Evolutionary conservation across 257 asterid species (phyloP).

Genomic region (Solanum microdontum): DNA sequence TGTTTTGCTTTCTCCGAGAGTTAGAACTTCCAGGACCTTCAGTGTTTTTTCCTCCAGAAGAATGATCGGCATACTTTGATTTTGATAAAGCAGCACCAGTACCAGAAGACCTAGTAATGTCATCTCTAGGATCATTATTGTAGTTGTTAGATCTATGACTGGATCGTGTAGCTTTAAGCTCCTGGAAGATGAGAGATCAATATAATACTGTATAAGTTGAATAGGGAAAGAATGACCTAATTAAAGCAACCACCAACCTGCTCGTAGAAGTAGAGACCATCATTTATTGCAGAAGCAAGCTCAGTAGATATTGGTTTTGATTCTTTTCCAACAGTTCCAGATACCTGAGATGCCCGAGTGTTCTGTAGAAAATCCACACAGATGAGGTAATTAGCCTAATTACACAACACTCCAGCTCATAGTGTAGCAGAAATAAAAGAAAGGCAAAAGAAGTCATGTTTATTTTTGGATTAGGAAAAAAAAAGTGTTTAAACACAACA

Average conservation of each 20-base stretch:
- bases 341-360: conserved; percentile 27
- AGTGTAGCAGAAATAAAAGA: neutral
- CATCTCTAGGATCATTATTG: conserved; percentile 30
- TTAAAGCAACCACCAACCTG: conserved; percentile 45
- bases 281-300: conserved; percentile 83
- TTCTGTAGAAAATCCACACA: conserved; percentile 32
- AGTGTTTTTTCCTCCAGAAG: conserved; percentile 33
- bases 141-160: conserved; percentile 25
- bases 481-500: neutral
- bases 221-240: neutral
- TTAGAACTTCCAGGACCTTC: conserved; percentile 37
- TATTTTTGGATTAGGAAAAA: neutral
- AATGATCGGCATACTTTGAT: conserved; percentile 31
- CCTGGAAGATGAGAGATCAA: conserved; percentile 36
- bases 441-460: neutral
- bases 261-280: conserved; percentile 81
- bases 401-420: neutral
- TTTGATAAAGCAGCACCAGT: conserved; percentile 23
- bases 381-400: neutral
- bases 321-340: conserved; percentile 21
- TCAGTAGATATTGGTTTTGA: conserved; percentile 55
- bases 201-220: neutral
- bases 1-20: conserved; percentile 49
- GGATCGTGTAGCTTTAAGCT: conserved; percentile 47
- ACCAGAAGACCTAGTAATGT: conserved; percentile 30